Conservation (phyloP, 352 stramenopile genomes). For the Globisporangium apiculatum region DNA sequence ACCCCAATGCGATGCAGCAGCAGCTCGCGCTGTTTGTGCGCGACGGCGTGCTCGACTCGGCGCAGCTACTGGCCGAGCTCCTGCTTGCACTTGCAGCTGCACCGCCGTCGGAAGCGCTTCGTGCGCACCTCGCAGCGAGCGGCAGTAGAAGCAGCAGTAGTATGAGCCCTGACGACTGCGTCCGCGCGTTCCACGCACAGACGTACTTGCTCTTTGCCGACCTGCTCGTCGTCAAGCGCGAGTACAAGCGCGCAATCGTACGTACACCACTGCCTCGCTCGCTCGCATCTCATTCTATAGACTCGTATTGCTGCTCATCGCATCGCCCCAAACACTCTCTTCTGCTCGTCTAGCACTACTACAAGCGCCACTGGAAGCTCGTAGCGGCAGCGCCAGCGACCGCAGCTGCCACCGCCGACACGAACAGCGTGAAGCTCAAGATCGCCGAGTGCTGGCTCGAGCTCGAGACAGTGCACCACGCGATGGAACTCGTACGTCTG, state of each 20-base stretch:
- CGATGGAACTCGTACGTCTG: slow-evolving; percentile 45
- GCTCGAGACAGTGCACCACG: slow-evolving; percentile 45
- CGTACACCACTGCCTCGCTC: slow-evolving; percentile 4
- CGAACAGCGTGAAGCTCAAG: slow-evolving; percentile 37
- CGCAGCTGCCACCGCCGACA: slow-evolving; percentile 3
- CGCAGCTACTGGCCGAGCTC: slow-evolving; percentile 58
- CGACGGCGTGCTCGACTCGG: slow-evolving; percentile 43
- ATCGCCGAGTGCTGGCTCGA: slow-evolving; percentile 67
- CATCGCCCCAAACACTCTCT: background rate
- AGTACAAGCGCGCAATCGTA: slow-evolving; percentile 73
- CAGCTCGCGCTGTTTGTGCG: slow-evolving; percentile 48
- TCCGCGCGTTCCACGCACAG: slow-evolving; percentile 45
- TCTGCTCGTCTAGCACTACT: slow-evolving; percentile 28
- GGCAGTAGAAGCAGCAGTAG: background rate
- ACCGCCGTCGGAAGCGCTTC: slow-evolving; percentile 10
- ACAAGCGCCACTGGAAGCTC: slow-evolving; percentile 38
- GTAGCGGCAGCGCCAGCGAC: slow-evolving; percentile 3
- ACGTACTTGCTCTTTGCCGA: slow-evolving; percentile 57
- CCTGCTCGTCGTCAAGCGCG: slow-evolving; percentile 51
- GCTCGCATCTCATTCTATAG: no score
- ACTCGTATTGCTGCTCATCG: slow-evolving; percentile 3
- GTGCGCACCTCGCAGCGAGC: background rate
- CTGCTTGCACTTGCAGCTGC: slow-evolving; percentile 39
- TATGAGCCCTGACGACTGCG: slow-evolving; percentile 1
- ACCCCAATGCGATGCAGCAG: slow-evolving; percentile 48